Evolutionary conservation across 768 basidiomycete genomes (phyloP), one percentile per base, ranked within the genome.

Genomic region (Rhodotorula diobovata): DNA sequence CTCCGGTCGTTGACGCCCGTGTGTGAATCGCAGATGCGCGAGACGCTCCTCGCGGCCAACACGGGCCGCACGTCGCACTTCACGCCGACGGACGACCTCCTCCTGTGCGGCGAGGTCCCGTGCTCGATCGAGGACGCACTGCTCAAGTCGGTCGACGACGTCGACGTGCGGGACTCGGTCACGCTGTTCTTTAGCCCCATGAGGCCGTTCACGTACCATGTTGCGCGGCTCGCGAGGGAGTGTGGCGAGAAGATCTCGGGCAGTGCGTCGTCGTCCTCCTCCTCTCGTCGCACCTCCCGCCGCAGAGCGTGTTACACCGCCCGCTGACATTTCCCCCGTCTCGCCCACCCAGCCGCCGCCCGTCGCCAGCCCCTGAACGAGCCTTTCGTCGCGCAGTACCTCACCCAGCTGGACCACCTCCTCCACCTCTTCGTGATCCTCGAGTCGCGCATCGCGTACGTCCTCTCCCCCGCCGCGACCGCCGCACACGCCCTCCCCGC

Each of bases 91-190:
- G 73, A 75, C 50, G 73, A 75, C 48, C 67, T 68, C 4, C 53
- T 69, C 5, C 63, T 75, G 28, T 72, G 71, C 62, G 74, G 74
- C 35, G 64, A 63, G 6, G 62, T 60, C 1, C 70, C 70, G 1
- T n/a, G 45, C 14, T 69, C 74, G 43, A 70, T 75, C 48, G 71
- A 71, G 20, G 65, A 68, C 14, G 56, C 70, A 7, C 54, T 75
- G 16, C 41, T 72, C n/a, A 67, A 75, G 14, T 72, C 67, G 15
- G 74, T 75, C 37, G 74, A 75, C 34, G 70, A 75, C 50, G 68
- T 72, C 53, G 74, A 75, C 56, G 61, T 72, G 15, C 67, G 74
- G 15, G 74, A 75, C 48, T 66, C 70, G 48, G 68, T 75, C 1
- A 68, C 66, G 20, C 65, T 75, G 14, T 75, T 75, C 62, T 75